These are phyloP conservation scores for Volvariella volvacea DNA, from an alignment of 1,284 basidiomycete species.

Conservation along the genomic window DNA sequence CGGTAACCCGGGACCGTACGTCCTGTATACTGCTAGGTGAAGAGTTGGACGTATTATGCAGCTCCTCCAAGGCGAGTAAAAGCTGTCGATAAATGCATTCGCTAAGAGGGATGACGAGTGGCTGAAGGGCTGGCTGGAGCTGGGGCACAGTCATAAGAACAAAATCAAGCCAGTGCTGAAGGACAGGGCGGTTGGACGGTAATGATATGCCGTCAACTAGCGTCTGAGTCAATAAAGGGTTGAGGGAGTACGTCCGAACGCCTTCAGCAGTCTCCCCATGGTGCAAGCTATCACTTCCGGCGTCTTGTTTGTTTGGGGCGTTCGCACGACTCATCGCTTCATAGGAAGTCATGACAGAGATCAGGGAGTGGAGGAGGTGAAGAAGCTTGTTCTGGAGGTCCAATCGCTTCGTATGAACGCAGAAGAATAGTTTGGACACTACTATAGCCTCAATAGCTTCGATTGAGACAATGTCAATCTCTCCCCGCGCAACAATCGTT, in stretches of 20 bases:
- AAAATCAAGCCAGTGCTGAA: constrained; percentile 97
- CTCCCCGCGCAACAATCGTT: constrained; percentile 72
- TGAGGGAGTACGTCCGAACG: constrained; percentile 38
- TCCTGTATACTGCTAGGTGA: constrained; percentile 31
- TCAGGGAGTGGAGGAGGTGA: constrained; percentile 82
- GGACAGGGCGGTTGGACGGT: constrained; percentile 65
- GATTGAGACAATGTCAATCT: constrained; percentile 55
- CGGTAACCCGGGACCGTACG: constrained; percentile 49
- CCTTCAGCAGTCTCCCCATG: constrained; percentile 19
- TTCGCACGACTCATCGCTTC: constrained; percentile 13
- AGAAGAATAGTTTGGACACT: constrained; percentile 70
- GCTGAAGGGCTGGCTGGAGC: constrained; percentile 65
- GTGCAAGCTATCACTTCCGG: constrained; percentile 20
- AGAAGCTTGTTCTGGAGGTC: constrained; percentile 91
- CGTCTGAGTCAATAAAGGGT: constrained; percentile 70
- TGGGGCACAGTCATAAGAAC: constrained; percentile 85
- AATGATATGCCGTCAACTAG: constrained; percentile 76
- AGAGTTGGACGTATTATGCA: constrained; percentile 36
- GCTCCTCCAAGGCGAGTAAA: constrained; percentile 49
- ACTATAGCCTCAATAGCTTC: constrained; percentile 66
- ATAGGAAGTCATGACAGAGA: constrained; percentile 48
- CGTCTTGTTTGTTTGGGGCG: constrained; percentile 21
- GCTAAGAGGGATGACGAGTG: constrained; percentile 70
- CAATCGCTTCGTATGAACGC: constrained; percentile 61
- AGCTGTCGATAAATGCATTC: constrained; percentile 80